Evolutionary conservation across 306 rosid species (phyloP), one percentile per base, ranked within the genome.

Genomic region (Ormosia emarginata): DNA sequence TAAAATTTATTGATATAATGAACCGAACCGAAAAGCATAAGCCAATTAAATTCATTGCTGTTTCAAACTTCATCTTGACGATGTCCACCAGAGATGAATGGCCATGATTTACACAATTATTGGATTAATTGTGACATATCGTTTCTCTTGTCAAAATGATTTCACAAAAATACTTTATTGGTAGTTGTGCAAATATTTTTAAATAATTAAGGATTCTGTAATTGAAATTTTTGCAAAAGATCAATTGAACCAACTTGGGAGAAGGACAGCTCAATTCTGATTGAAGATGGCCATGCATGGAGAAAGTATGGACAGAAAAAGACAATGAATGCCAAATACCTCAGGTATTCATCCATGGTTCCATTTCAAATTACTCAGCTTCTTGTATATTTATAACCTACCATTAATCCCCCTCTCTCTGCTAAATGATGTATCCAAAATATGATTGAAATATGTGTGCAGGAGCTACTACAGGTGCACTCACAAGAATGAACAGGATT

Each of bases 401-500:
- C 8, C 44, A 62, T 29, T 24, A 33, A 1, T 0, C 40, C 12
- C 14, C 37, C 8, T 14, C 9, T 62, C 24, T 34, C 18, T 37
- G 17, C n/a, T 5, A 2, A 18, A 8, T 41, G 6, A 41, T 67
- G n/a, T 67, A 10, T 67, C 34, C 40, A 24, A 24, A 18, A 53
- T 41, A 39, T 74, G 17, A 63, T 63, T 17, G 6, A 34, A 63
- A n/a, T 29, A 9, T 56, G 17, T 12, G 3, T 44, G 79, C 79
- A 91, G 94, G 72, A 78, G 63, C 63, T 92, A 92, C 84, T 92
- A 58, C 14, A 84, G 94, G 61, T 92, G 94, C 83, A 87, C 84
- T 39, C 88, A 87, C 65, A 92, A 87, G 47, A 12, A n/a, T 17
- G 91, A 89, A n/a, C 90, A 90, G 34, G 74, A 64, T 7, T 92